Conservation (phyloP, 2,329 filamentous ascomycete species). For the Diaporthe capsici region DNA sequence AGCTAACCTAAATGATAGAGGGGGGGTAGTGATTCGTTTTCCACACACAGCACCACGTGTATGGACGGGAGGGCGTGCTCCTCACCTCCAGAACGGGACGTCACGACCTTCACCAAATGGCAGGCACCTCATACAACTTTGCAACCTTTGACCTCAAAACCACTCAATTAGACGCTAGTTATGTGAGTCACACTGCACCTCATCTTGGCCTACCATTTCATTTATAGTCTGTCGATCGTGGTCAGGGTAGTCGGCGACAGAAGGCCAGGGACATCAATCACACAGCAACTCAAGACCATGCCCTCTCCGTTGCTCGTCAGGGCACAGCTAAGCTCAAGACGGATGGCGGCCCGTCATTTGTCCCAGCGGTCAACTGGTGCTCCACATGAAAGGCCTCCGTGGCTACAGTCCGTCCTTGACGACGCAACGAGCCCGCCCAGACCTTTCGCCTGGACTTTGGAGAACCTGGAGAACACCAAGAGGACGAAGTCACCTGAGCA, state of each 20-base stretch:
- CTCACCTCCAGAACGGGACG: neutral
- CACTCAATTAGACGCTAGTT: neutral
- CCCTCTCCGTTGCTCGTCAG: slow-evolving; percentile 11
- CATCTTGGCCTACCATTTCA: neutral
- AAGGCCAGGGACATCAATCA: slow-evolving; percentile 12
- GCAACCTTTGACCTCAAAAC: neutral
- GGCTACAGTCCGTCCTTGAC: slow-evolving; percentile 41
- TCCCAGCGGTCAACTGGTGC: slow-evolving; percentile 6
- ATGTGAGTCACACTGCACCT: slow-evolving; percentile 6
- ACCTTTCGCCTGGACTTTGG: slow-evolving; percentile 44
- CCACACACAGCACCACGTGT: slow-evolving; percentile 5
- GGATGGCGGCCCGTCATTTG: slow-evolving; percentile 2
- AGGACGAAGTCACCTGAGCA: slow-evolving; percentile 24
- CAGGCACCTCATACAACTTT: neutral
- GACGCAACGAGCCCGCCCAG: slow-evolving; percentile 39
- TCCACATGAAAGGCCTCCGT: slow-evolving; percentile 36
- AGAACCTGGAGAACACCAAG: slow-evolving; percentile 38
- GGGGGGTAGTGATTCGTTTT: too few relatives aligned
- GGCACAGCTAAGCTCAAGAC: neutral
- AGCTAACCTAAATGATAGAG: too few relatives aligned
- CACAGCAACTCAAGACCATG: slow-evolving; percentile 32
- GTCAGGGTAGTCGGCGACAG: neutral
- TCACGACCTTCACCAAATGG: neutral
- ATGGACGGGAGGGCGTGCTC: slow-evolving; percentile 3
- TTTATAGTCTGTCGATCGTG: neutral